phyloP scores from a whole-genome alignment of 192 early-diverging fungal species.

The Podochytrium sp. region DNA sequence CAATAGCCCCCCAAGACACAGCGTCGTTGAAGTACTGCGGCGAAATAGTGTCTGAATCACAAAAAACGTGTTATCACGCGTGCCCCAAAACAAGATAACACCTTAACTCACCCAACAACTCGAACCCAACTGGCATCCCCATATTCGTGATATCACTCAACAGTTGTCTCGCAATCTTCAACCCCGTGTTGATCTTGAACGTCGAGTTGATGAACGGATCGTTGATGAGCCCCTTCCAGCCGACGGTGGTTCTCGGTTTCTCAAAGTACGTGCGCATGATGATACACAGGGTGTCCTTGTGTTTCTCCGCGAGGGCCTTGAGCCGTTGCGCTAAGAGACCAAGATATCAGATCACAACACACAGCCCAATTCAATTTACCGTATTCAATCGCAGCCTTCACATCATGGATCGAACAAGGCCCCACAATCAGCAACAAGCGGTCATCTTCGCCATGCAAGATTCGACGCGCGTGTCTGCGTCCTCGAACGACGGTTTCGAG shows the following conservation, averaged over 20 bases:
- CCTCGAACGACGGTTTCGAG: conserved; percentile 40
- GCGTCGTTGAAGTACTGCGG: conserved; percentile 96
- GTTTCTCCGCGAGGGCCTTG: conserved; percentile 63
- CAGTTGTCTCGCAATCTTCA: conserved; percentile 81
- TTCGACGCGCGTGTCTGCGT: conserved; percentile 59
- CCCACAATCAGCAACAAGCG: conserved; percentile 89
- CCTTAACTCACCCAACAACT: conserved; percentile 66
- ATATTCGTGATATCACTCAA: conserved; percentile 77
- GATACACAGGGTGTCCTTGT: conserved; percentile 79
- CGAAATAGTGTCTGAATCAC: conserved; percentile 77
- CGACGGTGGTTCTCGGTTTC: conserved; percentile 96
- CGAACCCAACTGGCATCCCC: conserved; percentile 88
- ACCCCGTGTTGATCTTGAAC: conserved; percentile 96
- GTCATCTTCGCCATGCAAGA: conserved; percentile 82
- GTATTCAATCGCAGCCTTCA: conserved; percentile 84
- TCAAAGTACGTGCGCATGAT: conserved; percentile 99
- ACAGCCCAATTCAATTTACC: conserved; percentile 45
- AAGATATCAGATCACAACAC: background rate
- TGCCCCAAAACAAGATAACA: background rate
- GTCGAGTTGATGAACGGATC: conserved; percentile 65
- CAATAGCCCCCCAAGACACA: conserved; percentile 97
- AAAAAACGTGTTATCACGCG: background rate
- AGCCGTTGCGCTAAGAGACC: conserved; percentile 31
- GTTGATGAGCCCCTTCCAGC: conserved; percentile 92
- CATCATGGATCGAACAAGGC: conserved; percentile 97